Evolutionary conservation across 257 asterid species (phyloP), one percentile per base, ranked within the genome.

Genomic region (Buddleja alternifolia): DNA sequence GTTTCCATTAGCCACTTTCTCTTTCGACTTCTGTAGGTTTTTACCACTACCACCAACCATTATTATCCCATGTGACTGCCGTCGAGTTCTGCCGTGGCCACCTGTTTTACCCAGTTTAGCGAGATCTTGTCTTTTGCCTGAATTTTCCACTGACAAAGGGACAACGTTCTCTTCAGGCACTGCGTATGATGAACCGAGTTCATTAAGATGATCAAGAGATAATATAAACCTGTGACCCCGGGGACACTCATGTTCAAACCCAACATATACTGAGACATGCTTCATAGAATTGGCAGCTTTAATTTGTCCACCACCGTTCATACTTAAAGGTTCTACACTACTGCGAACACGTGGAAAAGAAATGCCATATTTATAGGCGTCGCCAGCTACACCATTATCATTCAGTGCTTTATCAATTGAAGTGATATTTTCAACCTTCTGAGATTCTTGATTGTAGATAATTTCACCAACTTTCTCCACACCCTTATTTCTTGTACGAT

Each of bases 231-330:
- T 81, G 85, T 94, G 99, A 51, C 99, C 99, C 45, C 63, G 85
- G 67, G 99, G 93, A 65, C 99, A 94, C 77, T 94, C 97, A 40
- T 94, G 93, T 71, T 94, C 97, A 76, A 88, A 89, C 29, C 99
- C 99, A 72, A 89, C 67, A 70, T 81, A 90, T 44, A 80, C 54
- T n/a, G 81, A 60, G 37, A 61, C 86, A 67, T 70, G 78, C 81
- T 87, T 79, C 75, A 69, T 57, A 45, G 81, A 71, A 70, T 69
- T 66, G 65, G 72, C 24, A 59, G 68, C 77, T 72, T 80, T 74
- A 51, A 73, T 61, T 70, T 68, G 80, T 55, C 67, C 79, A 56
- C 54, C 54, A 41, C 55, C 67, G 41, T 60, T 70, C 64, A 60
- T 58, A 69, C 70, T 76, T 66, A 70, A 42, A 51, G 89, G 82